These are phyloP conservation scores for Amanita thiersii DNA, from an alignment of 768 basidiomycete genomes.

Conservation along the genomic window DNA sequence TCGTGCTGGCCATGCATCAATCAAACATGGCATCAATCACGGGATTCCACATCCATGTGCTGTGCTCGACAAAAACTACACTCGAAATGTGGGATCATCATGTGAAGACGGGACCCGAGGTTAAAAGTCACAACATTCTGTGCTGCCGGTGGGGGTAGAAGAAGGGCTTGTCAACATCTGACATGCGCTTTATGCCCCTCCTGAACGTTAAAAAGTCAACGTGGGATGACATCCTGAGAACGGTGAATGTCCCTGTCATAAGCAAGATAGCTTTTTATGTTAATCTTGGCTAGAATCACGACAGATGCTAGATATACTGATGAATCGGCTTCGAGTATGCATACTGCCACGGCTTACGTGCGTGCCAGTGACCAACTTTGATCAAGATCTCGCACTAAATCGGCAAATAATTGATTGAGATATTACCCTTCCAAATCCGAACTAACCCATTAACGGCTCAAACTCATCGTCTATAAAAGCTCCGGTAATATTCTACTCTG, in stretches of 20 bases:
- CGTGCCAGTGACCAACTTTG: neutral
- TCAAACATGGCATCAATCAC: neutral
- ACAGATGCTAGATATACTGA: too few relatives aligned
- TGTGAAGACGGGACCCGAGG: neutral
- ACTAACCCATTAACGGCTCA: neutral
- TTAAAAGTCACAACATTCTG: neutral
- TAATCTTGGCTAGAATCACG: too few relatives aligned
- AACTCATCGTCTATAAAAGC: neutral
- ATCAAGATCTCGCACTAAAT: too few relatives aligned
- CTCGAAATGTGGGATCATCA: neutral
- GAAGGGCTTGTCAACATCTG: neutral
- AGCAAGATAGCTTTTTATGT: too few relatives aligned
- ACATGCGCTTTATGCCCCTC: neutral
- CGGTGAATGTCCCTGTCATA: too few relatives aligned
- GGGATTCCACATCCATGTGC: neutral
- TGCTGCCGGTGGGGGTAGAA: too few relatives aligned
- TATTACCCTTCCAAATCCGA: neutral
- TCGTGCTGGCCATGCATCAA: neutral
- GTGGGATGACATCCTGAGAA: too few relatives aligned
- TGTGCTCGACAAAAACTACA: neutral
- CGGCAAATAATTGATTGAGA: neutral
- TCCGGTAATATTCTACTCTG: conserved; percentile 3
- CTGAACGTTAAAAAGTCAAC: too few relatives aligned
- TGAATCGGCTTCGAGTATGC: neutral
- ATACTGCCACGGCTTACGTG: neutral